Evolutionary conservation across 2,329 filamentous ascomycete species (phyloP).

Genomic region (Trichoderma endophyticum): DNA sequence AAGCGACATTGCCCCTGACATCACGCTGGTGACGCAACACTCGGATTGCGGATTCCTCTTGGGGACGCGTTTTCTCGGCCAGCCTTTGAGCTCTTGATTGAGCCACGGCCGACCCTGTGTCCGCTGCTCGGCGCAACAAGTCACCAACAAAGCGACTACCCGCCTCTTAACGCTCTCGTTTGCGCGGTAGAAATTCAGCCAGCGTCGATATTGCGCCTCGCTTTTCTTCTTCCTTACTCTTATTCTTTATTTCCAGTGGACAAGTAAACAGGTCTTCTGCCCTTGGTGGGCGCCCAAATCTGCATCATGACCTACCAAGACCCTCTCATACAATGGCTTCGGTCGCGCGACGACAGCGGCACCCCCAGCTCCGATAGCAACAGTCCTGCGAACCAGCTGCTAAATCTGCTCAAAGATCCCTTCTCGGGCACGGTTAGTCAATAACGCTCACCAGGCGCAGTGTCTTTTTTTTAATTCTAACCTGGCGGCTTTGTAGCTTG

Average conservation of each 20-base stretch:
- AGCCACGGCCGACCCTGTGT: not conserved
- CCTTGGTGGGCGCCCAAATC: not conserved
- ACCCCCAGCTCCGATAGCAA: not conserved
- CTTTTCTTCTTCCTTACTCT: not conserved
- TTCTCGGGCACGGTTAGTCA: constrained; percentile 44
- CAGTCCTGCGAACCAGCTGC: constrained; percentile 40
- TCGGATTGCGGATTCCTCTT: not conserved
- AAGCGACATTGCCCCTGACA: constrained; percentile 15
- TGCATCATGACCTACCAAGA: constrained; percentile 24
- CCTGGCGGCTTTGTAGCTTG: constrained; percentile 26
- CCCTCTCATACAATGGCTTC: constrained; percentile 17
- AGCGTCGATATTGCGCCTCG: not conserved
- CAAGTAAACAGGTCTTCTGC: not conserved
- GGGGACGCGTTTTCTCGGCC: not conserved
- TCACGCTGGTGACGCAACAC: constrained; percentile 11
- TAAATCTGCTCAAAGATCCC: constrained; percentile 49
- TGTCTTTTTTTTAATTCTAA: not conserved
- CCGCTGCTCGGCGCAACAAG: not conserved
- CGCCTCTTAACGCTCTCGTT: not conserved
- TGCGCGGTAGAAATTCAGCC: not conserved
- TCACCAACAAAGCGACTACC: not conserved
- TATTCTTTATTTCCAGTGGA: not conserved
- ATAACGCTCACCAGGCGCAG: not conserved
- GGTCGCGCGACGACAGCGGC: constrained; percentile 14
- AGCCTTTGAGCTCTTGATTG: constrained; percentile 7